Base-by-base conservation (phyloP, 2,329 filamentous ascomycete species). In the Rutstroemia sp. region DNA sequence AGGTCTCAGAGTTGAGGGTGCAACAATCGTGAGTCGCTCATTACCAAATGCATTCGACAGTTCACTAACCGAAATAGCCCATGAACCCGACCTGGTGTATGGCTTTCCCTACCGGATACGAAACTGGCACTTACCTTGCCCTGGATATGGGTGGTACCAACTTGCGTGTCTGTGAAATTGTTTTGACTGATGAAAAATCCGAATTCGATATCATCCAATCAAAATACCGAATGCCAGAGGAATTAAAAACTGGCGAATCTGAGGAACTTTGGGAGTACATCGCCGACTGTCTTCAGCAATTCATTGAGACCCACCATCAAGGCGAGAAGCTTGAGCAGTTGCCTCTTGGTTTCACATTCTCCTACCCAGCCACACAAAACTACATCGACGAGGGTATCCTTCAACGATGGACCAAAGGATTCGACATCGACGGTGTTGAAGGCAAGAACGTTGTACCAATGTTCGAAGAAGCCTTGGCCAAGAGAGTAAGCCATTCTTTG, bases 21-120 rank as follows among this genome's bases (percentile, higher is more conserved):
- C 91, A 59, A 95, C 87, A 71, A 97, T 99, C 73, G 90, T 95
- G 73, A 79, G 89, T 30, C 8, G 8, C 27, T 30, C 9, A 30
- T 78, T 57, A 14, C 39, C 21, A 14, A 30, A 47, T 52, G n/a
- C 16, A 42, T 30, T 30, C 27, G 27, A 30, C 8, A 30, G 27
- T 30, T 8, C 47, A 57, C 63, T 62, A 60, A 64, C 57, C 38
- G 46, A 56, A 44, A 47, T 65, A 95, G 89, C 92, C 92, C 58
- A 96, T 97, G 92, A 96, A 96, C 75, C 88, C 92, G 58, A 95
- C 92, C 56, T 96, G 92, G 92, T 91, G 95, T 61, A 91, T 95
- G 84, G 82, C 82, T 48, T 90, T 90, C 72, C 92, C 92, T 21
- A 87, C 87, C 69, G 92, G 92, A 62, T 73, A 92, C 63, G 92